Conservation (phyloP, 2,329 filamentous ascomycete species). For the Fusarium praegraminearum region DNA sequence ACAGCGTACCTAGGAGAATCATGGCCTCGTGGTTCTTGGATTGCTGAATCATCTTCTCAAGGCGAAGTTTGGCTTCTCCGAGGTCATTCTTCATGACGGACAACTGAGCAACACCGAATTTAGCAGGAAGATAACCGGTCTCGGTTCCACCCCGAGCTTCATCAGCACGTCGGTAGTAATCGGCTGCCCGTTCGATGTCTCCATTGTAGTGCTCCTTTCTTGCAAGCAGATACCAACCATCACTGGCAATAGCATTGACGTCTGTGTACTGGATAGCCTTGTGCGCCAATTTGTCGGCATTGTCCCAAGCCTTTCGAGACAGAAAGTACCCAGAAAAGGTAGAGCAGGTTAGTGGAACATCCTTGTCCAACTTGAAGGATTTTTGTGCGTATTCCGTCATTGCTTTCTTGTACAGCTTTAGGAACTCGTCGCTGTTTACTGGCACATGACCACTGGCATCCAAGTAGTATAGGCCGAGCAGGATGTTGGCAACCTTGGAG, state of each 20-base stretch:
- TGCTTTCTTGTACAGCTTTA: slow-evolving; percentile 86
- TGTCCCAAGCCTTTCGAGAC: slow-evolving; percentile 80
- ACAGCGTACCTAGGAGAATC: slow-evolving; percentile 89
- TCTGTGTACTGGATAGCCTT: slow-evolving; percentile 97
- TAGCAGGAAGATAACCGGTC: slow-evolving; percentile 90
- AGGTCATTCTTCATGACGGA: slow-evolving; percentile 86
- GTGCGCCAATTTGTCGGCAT: slow-evolving; percentile 87
- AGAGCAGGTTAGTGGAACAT: slow-evolving; percentile 87
- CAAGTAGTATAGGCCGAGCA: slow-evolving; percentile 91
- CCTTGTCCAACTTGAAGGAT: slow-evolving; percentile 93
- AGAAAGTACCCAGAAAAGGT: slow-evolving; percentile 93
- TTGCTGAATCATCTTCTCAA: slow-evolving; percentile 94
- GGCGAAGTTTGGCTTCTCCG: slow-evolving; percentile 89
- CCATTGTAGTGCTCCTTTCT: slow-evolving; percentile 89
- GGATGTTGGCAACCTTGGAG: slow-evolving; percentile 89
- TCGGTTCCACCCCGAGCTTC: slow-evolving; percentile 93
- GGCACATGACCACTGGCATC: slow-evolving; percentile 86
- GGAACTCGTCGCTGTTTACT: slow-evolving; percentile 86
- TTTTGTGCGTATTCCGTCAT: slow-evolving; percentile 96
- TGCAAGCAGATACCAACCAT: slow-evolving; percentile 96
- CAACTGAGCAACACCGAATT: slow-evolving; percentile 93
- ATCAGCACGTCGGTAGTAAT: slow-evolving; percentile 91
- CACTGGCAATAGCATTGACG: slow-evolving; percentile 94
- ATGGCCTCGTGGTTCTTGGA: slow-evolving; percentile 88
- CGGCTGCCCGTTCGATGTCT: slow-evolving; percentile 78